Conservation (phyloP, 345 rosid genomes). For the Eucalyptus pauciflora region DNA sequence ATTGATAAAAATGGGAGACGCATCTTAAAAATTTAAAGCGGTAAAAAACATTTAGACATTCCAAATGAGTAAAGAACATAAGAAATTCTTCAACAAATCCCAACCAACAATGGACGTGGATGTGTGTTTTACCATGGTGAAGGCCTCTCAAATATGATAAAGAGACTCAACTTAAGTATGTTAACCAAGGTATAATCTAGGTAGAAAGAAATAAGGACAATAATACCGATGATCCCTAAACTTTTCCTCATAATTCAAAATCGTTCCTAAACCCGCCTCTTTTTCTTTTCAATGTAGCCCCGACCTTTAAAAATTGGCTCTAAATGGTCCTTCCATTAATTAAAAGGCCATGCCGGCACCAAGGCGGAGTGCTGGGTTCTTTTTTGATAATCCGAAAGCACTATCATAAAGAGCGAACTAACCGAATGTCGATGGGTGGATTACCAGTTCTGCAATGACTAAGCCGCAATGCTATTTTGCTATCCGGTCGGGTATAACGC, state of each 20-base stretch:
- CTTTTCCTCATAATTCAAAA: background rate
- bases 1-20: too few species aligned
- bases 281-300: background rate
- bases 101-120: background rate
- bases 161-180: background rate
- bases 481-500: background rate
- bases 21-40: background rate
- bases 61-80: background rate
- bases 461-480: background rate
- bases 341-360: background rate
- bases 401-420: background rate
- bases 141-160: background rate
- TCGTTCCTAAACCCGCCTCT: background rate
- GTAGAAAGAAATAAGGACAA: background rate
- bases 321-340: background rate
- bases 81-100: background rate
- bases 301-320: background rate
- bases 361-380: background rate
- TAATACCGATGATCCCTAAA: background rate
- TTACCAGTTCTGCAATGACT: background rate
- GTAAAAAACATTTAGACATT: background rate
- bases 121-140: background rate
- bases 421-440: background rate
- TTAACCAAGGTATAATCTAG: background rate
- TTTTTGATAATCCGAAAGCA: background rate